Evolutionary conservation across 2,329 filamentous ascomycete species (phyloP).

Genomic region (Aspergillaceae sp.): DNA sequence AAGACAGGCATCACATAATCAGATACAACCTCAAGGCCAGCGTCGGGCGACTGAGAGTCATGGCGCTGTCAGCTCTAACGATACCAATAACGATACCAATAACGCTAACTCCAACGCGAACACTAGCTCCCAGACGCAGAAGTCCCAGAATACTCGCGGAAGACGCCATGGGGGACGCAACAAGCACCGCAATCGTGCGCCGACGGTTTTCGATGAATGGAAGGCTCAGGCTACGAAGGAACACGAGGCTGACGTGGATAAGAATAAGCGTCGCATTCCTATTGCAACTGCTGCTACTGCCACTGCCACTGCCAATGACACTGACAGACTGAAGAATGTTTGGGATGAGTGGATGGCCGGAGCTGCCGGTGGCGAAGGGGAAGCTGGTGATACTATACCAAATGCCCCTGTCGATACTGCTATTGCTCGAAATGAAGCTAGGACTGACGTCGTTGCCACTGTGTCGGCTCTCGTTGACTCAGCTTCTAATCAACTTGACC

Average conservation of each 20-base stretch:
- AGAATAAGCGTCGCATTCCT: neutral
- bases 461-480: neutral
- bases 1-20: neutral
- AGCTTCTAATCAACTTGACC: no score
- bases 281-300: neutral
- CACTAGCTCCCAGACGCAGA: no score
- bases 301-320: neutral
- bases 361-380: neutral
- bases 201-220: constrained; percentile 12
- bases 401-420: neutral
- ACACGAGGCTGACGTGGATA: neutral
- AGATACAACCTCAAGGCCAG: no score
- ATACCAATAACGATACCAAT: no score
- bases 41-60: no score
- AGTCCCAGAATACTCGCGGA: neutral
- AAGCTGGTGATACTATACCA: neutral
- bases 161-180: neutral
- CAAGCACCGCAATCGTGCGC: constrained; percentile 2
- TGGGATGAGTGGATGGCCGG: no score
- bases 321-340: neutral
- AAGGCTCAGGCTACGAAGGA: constrained; percentile 6
- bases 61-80: no score
- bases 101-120: no score
- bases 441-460: neutral
- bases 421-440: neutral